phyloP scores from a whole-genome alignment of 306 rosid species.

The Astragalus membranaceus region DNA sequence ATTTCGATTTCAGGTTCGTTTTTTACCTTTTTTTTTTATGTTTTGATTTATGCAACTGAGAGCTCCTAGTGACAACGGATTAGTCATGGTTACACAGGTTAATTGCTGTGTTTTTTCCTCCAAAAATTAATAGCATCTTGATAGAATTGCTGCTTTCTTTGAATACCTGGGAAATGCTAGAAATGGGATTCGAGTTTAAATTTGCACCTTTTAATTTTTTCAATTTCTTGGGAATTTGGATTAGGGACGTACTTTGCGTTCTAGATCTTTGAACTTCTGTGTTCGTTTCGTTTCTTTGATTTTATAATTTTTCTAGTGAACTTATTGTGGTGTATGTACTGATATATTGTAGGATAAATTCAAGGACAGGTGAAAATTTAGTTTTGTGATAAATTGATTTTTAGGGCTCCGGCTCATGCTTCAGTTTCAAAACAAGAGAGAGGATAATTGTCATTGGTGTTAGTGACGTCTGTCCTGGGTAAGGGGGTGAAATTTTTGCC shows the following conservation, averaged over 20 bases:
- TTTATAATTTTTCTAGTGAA: not conserved
- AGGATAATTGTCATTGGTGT: not conserved
- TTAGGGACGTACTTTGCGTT: not conserved
- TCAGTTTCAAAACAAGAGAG: not conserved
- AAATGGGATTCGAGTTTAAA: not conserved
- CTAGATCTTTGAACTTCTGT: constrained; percentile 10
- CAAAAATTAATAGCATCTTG: not conserved
- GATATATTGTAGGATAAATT: not conserved
- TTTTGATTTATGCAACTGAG: not conserved
- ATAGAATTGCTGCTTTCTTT: not conserved
- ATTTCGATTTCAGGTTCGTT: constrained; percentile 8
- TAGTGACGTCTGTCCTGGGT: not conserved
- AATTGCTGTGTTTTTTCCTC: not conserved
- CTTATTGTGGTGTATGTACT: not conserved
- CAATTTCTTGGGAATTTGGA: not conserved
- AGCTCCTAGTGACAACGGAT: not conserved
- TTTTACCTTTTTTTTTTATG: not conserved
- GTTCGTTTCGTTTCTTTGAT: not conserved
- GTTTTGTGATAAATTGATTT: not conserved
- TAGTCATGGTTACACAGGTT: not conserved
- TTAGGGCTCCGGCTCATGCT: not conserved
- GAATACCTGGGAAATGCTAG: not conserved
- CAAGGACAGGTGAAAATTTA: not conserved
- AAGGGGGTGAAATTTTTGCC: not conserved
- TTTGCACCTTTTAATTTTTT: not conserved